phyloP scores from a whole-genome alignment of 2,329 filamentous ascomycete species.

The Hypoxylon sp. region DNA sequence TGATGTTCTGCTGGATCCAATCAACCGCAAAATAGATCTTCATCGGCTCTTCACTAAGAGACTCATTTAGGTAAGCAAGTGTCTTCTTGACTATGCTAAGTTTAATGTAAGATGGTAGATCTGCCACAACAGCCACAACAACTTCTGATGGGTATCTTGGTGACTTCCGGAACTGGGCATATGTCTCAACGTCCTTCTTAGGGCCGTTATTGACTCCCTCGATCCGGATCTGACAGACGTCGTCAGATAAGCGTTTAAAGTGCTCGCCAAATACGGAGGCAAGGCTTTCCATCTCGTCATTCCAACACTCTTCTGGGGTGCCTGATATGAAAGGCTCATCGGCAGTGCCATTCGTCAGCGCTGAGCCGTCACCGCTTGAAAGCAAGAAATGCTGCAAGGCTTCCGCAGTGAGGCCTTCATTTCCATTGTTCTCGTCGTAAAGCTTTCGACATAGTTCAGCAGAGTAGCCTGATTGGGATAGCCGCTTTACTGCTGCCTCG shows the following conservation, averaged over 20 bases:
- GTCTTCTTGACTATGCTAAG: slow-evolving; percentile 86
- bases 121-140: slow-evolving; percentile 77
- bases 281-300: slow-evolving; percentile 85
- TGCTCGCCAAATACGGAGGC: slow-evolving; percentile 87
- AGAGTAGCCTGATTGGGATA: slow-evolving; percentile 87
- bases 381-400: slow-evolving; percentile 80
- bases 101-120: slow-evolving; percentile 91
- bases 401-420: slow-evolving; percentile 84
- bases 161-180: slow-evolving; percentile 77
- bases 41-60: slow-evolving; percentile 87
- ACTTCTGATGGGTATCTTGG: slow-evolving; percentile 78
- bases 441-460: slow-evolving; percentile 84
- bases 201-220: slow-evolving; percentile 66
- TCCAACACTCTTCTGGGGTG: slow-evolving; percentile 77
- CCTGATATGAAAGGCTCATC: slow-evolving; percentile 62
- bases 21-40: slow-evolving; percentile 88
- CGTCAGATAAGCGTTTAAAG: slow-evolving; percentile 71
- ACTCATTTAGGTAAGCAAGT: slow-evolving; percentile 76
- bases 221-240: slow-evolving; percentile 78
- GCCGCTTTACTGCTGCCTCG: slow-evolving; percentile 84
- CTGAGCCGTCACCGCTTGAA: slow-evolving; percentile 57
- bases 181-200: slow-evolving; percentile 65
- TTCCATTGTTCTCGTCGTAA: slow-evolving; percentile 75
- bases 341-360: slow-evolving; percentile 51
- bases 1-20: slow-evolving; percentile 89